Conservation (phyloP, 2,329 filamentous ascomycete genomes). For the Verticillium zaregamsianum region DNA sequence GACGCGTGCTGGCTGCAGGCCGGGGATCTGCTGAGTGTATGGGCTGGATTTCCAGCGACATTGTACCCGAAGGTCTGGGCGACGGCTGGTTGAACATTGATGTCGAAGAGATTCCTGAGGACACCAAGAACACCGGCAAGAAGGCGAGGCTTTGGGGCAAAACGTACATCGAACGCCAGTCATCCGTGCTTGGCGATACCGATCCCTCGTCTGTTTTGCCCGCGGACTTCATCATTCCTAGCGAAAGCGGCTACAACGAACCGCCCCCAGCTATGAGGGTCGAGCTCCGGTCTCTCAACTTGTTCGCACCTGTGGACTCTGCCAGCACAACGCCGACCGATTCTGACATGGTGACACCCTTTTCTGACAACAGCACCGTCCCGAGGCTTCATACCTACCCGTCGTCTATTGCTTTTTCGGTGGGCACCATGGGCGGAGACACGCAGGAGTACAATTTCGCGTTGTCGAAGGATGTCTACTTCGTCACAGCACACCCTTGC, state of each 20-base stretch:
- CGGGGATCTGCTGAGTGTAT: conserved; percentile 61
- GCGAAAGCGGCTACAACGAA: conserved; percentile 48
- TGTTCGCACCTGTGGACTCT: conserved; percentile 40
- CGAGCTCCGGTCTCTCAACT: conserved; percentile 45
- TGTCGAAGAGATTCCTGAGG: conserved; percentile 49
- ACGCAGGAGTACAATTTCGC: conserved; percentile 38
- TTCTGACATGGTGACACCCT: conserved; percentile 32
- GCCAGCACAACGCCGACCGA: conserved; percentile 39
- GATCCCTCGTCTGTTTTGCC: conserved; percentile 51
- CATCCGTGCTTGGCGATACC: conserved; percentile 54
- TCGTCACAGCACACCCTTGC: conserved; percentile 64
- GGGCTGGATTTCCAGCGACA: conserved; percentile 63
- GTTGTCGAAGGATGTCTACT: conserved; percentile 56
- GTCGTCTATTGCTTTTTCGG: conserved; percentile 35
- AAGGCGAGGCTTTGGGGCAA: conserved; percentile 61
- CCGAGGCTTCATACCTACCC: conserved; percentile 31
- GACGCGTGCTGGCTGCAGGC: conserved; percentile 59
- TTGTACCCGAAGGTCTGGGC: conserved; percentile 44
- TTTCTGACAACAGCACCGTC: conserved; percentile 27
- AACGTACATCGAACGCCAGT: conserved; percentile 53
- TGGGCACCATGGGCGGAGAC: conserved; percentile 32
- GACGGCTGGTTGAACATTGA: conserved; percentile 59
- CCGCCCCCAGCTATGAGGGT: conserved; percentile 44
- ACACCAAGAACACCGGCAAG: conserved; percentile 44
- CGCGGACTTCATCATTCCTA: conserved; percentile 59